A percentile compares a stretch with the other conserved stretches of the same genome.
phyloP scores from a whole-genome alignment of 495 filamentous ascomycete species.

The Poronia punctata region DNA sequence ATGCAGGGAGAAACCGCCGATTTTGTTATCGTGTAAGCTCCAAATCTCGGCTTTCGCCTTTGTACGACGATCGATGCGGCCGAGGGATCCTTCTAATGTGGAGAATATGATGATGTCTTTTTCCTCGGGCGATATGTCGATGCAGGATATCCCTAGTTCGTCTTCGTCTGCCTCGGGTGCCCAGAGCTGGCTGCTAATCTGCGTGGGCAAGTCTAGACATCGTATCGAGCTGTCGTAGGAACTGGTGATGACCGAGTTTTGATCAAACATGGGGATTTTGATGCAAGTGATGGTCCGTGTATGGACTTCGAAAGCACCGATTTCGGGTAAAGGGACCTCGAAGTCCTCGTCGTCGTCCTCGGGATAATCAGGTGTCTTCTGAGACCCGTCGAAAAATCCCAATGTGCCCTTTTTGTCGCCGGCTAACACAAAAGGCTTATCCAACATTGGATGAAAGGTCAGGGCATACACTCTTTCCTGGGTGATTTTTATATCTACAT shows the following conservation, averaged over 20 bases:
- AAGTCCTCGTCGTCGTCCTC: conserved; percentile 54
- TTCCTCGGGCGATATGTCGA: conserved; percentile 66
- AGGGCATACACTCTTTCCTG: conserved; percentile 85
- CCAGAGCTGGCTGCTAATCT: conserved; percentile 69
- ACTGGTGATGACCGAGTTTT: conserved; percentile 67
- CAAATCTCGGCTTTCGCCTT: conserved; percentile 56
- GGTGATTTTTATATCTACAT: conserved; percentile 79
- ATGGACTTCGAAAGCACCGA: conserved; percentile 83
- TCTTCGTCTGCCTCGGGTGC: conserved; percentile 59
- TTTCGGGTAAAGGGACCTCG: conserved; percentile 62
- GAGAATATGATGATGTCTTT: conserved; percentile 80
- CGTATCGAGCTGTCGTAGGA: conserved; percentile 96
- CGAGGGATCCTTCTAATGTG: conserved; percentile 72
- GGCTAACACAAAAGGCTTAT: conserved; percentile 88
- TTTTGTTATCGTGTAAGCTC: conserved; percentile 86
- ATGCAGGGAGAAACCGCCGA: conserved; percentile 84
- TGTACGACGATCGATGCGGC: conserved; percentile 67
- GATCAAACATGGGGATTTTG: conserved; percentile 64
- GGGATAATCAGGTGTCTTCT: conserved; percentile 46
- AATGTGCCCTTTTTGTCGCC: conserved; percentile 92
- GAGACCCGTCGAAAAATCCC: conserved; percentile 87
- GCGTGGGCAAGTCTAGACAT: conserved; percentile 74
- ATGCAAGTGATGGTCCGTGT: conserved; percentile 83
- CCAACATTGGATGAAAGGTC: conserved; percentile 77
- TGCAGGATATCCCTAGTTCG: conserved; percentile 71